A percentile compares a stretch with the other conserved stretches of the same genome.
These are phyloP conservation scores for Echinochloa phyllopogon DNA, from an alignment of 176 grass and related monocot species.

Conservation along the genomic window DNA sequence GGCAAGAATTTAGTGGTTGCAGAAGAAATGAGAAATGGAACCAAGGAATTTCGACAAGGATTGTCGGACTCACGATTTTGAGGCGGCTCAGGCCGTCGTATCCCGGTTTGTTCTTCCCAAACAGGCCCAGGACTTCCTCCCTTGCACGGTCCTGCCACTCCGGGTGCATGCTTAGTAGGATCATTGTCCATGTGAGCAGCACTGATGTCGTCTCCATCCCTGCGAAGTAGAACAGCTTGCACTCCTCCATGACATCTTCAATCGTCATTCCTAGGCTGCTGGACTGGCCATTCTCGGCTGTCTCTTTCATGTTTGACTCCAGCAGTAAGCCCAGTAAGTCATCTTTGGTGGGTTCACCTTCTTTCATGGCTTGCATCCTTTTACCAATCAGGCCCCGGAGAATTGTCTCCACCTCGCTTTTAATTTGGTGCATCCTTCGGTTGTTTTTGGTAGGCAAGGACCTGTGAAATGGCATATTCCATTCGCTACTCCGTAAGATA, in stretches of 20 bases:
- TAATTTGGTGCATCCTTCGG: constrained; percentile 49
- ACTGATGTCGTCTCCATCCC: constrained; percentile 80
- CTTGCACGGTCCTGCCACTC: constrained; percentile 66
- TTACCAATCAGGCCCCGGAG: constrained; percentile 46
- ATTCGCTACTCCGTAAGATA: background rate
- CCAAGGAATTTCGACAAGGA: background rate
- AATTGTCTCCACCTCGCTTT: constrained; percentile 44
- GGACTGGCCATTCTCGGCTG: constrained; percentile 39
- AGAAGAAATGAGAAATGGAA: background rate
- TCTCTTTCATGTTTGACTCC: constrained; percentile 57
- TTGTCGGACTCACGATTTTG: constrained; percentile 55
- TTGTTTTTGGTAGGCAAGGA: constrained; percentile 61
- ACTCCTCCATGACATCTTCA: constrained; percentile 69
- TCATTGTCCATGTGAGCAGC: constrained; percentile 71
- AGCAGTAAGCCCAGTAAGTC: constrained; percentile 60
- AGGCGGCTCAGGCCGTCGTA: constrained; percentile 53
- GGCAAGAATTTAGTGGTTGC: background rate
- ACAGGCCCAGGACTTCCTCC: constrained; percentile 58
- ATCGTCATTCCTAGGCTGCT: constrained; percentile 45
- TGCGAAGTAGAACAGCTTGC: constrained; percentile 83
- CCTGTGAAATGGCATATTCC: constrained; percentile 14
- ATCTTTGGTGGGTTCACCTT: constrained; percentile 42
- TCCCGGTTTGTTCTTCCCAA: constrained; percentile 52
- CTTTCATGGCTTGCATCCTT: constrained; percentile 48
- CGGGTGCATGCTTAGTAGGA: constrained; percentile 65